Conservation (phyloP, 305 asterid genomes). For the Fraxinus angustifolia region DNA sequence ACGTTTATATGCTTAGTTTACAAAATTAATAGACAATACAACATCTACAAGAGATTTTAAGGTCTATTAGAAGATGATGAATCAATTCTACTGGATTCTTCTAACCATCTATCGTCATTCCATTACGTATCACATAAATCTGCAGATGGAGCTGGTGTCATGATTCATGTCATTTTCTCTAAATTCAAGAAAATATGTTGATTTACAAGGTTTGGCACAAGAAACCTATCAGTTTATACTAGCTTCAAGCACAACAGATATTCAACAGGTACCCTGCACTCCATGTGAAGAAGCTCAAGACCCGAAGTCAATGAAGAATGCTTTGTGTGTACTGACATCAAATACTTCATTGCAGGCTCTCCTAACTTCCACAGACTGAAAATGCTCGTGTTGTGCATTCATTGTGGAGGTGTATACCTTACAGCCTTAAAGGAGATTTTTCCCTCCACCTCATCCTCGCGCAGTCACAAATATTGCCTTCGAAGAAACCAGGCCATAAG, state of each 20-base stretch:
- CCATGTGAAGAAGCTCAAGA: neutral
- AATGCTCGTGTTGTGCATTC: neutral
- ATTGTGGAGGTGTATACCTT: neutral
- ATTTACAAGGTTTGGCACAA: neutral
- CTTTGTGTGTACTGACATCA: neutral
- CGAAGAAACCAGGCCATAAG: neutral
- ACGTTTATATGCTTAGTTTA: neutral
- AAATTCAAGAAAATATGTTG: neutral
- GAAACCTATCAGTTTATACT: neutral
- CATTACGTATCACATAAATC: neutral
- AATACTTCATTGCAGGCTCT: neutral
- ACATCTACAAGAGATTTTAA: neutral
- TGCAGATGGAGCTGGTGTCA: neutral
- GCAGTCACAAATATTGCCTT: neutral
- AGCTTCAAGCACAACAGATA: neutral
- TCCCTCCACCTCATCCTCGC: neutral
- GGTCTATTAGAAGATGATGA: neutral
- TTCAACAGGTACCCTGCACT: neutral
- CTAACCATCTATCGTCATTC: neutral
- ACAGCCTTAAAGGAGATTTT: neutral
- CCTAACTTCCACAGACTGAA: neutral
- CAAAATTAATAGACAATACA: neutral
- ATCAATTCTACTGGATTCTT: neutral
- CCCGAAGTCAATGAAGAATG: neutral
- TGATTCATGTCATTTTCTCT: neutral